Evolutionary conservation across 805 yeast genomes (phyloP), one percentile per base, ranked within the genome.

Genomic region (Candida mattraensis): DNA sequence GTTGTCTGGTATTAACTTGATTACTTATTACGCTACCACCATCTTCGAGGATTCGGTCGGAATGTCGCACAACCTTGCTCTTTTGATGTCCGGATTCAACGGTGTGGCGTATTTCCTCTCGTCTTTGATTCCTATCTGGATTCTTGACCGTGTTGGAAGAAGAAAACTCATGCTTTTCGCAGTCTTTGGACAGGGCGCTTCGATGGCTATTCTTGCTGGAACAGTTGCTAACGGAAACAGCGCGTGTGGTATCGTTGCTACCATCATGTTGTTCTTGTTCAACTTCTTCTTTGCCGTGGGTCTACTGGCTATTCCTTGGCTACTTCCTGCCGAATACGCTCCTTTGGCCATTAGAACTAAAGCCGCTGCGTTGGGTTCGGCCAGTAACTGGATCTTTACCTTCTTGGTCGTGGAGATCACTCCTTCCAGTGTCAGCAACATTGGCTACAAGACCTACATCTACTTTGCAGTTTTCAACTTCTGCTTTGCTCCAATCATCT

Each of bases 301-400:
- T 83, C 87, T 35, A 70, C 72, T 37, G 74, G 74, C 30, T 80
- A 85, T 83, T 30, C 48, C 48, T 8, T 44, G 48, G 84, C 72
- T 33, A 66, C 70, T 48, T 53, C 64, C 53, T 68, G 48, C 76
- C 26, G 81, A 75, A 47, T 63, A 70, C 30, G 83, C 73, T 65
- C 84, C 88, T 41, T 73, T 83, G 37, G 74, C 80, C 56, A 73
- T 80, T 39, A 75, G 88, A 51, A 82, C 83, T 39, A 79, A 76
- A 54, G 83, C 83, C 25, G 73, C 81, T 42, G 74, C 86, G 9
- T 54, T 82, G 35, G 73, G 83, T 9, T 76, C 80, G 3, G 82
- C 86, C 16, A 74, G 87, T 28, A 83, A 83, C 63, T 83, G 91
- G 91, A 54, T 80, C 25, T 79, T 76, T 62, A 83, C 83, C 58